Percentiles rank a stretch among this genome's conserved stretches.
Conservation (phyloP, 2,329 filamentous ascomycete genomes). For the Lecanicillium sp. region DNA sequence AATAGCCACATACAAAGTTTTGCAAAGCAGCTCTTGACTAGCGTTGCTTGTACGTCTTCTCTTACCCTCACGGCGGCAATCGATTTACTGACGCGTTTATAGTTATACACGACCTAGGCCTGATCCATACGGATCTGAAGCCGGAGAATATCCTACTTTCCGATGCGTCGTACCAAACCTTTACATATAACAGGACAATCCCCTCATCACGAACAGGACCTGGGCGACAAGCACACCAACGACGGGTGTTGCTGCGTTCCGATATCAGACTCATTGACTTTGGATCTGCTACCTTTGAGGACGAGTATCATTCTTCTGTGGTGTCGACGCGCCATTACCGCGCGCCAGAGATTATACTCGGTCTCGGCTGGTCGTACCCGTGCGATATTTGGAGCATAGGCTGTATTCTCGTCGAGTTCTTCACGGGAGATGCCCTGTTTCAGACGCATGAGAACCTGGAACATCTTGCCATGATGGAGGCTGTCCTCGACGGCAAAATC, state of each 20-base stretch:
- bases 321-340: slow-evolving; percentile 64
- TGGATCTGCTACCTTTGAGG: slow-evolving; percentile 64
- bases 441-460: slow-evolving; percentile 68
- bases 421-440: slow-evolving; percentile 63
- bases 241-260: slow-evolving; percentile 58
- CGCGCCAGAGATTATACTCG: slow-evolving; percentile 63
- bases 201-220: slow-evolving; percentile 57
- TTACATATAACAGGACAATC: slow-evolving; percentile 63
- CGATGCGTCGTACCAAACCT: slow-evolving; percentile 58
- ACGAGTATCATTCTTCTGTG: slow-evolving; percentile 65
- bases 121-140: slow-evolving; percentile 84
- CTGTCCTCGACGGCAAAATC: slow-evolving; percentile 52
- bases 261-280: slow-evolving; percentile 67
- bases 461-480: slow-evolving; percentile 70
- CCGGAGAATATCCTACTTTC: slow-evolving; percentile 64
- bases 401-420: slow-evolving; percentile 66
- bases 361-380: slow-evolving; percentile 63
- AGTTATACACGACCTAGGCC: slow-evolving; percentile 94
- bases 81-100: no score
- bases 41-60: slow-evolving; percentile 8
- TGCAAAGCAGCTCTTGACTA: slow-evolving; percentile 9
- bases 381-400: slow-evolving; percentile 71
- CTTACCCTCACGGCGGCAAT: background rate
- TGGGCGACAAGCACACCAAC: slow-evolving; percentile 53
- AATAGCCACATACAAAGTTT: slow-evolving; percentile 9